Evolutionary conservation across 768 basidiomycete genomes (phyloP).

Genomic region (Leucocoprinus birnbaumii): DNA sequence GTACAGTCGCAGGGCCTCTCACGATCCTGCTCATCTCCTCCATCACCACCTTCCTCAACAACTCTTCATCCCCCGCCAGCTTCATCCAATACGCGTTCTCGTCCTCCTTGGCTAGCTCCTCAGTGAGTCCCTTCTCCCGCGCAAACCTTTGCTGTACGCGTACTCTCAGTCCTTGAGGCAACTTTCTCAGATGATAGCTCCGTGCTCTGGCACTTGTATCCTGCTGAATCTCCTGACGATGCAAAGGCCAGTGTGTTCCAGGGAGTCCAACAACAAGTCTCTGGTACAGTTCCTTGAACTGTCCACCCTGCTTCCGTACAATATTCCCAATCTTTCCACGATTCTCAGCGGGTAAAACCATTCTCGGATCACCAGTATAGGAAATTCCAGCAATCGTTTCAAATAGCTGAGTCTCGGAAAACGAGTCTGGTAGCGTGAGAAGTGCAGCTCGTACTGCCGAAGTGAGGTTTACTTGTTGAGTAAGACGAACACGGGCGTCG

Average conservation of each 20-base stretch:
- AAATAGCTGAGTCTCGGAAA: slow-evolving; percentile 81
- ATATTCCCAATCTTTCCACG: slow-evolving; percentile 93
- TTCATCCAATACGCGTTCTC: slow-evolving; percentile 75
- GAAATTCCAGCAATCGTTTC: slow-evolving; percentile 82
- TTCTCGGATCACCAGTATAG: slow-evolving; percentile 89
- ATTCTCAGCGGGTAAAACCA: slow-evolving; percentile 94
- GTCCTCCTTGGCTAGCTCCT: slow-evolving; percentile 49
- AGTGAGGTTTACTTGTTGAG: slow-evolving; percentile 90
- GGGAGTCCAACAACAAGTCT: slow-evolving; percentile 75
- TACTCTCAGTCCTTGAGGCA: slow-evolving; percentile 66
- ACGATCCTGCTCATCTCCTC: slow-evolving; percentile 79
- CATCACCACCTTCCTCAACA: slow-evolving; percentile 52
- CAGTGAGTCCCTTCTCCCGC: slow-evolving; percentile 21
- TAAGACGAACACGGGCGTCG: slow-evolving; percentile 87
- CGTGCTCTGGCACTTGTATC: slow-evolving; percentile 67
- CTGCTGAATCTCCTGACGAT: slow-evolving; percentile 61
- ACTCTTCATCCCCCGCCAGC: slow-evolving; percentile 61
- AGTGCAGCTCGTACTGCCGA: slow-evolving; percentile 91
- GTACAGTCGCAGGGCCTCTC: slow-evolving; percentile 77
- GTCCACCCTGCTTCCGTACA: slow-evolving; percentile 73
- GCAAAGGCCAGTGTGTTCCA: slow-evolving; percentile 69
- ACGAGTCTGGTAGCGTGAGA: slow-evolving; percentile 78
- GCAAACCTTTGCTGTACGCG: slow-evolving; percentile 53
- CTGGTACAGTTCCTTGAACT: slow-evolving; percentile 88
- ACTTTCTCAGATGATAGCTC: slow-evolving; percentile 71